Evolutionary conservation across 257 asterid genomes (phyloP).

Genomic region (Petunia axillaris): DNA sequence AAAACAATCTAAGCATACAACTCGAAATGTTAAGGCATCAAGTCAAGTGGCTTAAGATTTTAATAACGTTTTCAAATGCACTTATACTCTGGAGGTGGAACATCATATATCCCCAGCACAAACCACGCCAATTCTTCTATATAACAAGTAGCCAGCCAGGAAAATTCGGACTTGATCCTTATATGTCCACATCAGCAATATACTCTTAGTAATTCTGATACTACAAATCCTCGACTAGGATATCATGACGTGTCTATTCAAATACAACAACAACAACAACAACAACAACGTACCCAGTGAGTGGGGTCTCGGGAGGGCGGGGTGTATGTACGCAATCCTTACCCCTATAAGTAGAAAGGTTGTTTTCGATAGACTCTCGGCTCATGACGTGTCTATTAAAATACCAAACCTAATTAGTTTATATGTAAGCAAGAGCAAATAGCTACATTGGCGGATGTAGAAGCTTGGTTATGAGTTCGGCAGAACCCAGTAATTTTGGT

Average conservation of each 20-base stretch:
- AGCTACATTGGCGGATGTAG: not conserved
- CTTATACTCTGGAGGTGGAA: not conserved
- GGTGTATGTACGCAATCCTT: too few relatives aligned
- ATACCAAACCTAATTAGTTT: not conserved
- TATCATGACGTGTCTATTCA: not conserved
- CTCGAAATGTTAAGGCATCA: not conserved
- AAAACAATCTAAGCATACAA: slow-evolving; percentile 1
- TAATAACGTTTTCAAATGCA: not conserved
- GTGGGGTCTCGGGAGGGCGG: too few relatives aligned
- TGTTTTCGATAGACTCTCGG: too few relatives aligned
- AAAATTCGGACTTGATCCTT: not conserved
- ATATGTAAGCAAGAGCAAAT: slow-evolving; percentile 2
- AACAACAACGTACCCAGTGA: too few relatives aligned
- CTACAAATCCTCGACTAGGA: not conserved
- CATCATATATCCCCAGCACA: not conserved
- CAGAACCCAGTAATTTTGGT: too few relatives aligned
- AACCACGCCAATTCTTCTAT: not conserved
- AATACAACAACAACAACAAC: not conserved
- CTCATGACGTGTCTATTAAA: not conserved
- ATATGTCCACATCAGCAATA: not conserved
- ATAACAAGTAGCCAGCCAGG: not conserved
- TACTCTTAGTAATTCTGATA: not conserved
- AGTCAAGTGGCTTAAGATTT: not conserved
- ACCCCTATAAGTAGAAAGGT: too few relatives aligned
- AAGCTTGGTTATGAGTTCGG: too few relatives aligned